A percentile compares a stretch with the other conserved stretches of the same genome.
phyloP scores from a whole-genome alignment of 306 rosid species.

The Fragaria ananassa region DNA sequence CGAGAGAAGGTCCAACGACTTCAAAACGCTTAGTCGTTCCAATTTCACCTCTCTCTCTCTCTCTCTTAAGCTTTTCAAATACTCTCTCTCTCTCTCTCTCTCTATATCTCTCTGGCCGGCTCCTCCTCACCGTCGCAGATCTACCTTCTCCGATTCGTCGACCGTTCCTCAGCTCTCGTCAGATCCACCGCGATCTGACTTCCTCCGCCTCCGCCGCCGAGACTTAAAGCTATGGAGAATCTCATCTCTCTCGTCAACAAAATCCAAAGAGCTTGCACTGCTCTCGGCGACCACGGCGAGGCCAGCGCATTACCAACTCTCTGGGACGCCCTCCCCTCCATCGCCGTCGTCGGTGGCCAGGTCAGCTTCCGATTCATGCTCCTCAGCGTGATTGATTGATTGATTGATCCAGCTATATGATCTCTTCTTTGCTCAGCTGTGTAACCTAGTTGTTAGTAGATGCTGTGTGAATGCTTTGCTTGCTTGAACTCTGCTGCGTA shows the following conservation, averaged over 20 bases:
- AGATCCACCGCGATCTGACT: conserved; percentile 44
- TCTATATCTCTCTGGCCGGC: conserved; percentile 13
- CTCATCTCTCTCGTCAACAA: conserved; percentile 81
- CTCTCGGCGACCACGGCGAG: conserved; percentile 93
- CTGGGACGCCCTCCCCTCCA: conserved; percentile 91
- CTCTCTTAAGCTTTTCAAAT: background rate
- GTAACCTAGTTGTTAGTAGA: background rate
- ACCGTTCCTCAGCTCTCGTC: background rate
- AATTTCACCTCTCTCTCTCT: conserved; percentile 17
- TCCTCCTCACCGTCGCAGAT: background rate
- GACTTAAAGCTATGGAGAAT: conserved; percentile 56
- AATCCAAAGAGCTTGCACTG: conserved; percentile 95
- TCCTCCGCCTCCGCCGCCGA: conserved; percentile 1
- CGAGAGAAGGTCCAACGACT: background rate
- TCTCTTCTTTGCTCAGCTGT: background rate
- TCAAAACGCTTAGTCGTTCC: conserved; percentile 8
- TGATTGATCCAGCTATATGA: background rate
- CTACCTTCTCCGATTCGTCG: background rate
- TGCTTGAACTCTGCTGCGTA: background rate
- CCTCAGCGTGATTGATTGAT: background rate
- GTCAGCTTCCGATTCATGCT: conserved; percentile 41
- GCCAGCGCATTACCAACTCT: conserved; percentile 81
- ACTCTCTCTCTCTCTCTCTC: conserved; percentile 29
- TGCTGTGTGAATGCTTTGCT: background rate
- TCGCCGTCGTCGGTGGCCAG: conserved; percentile 99